Conservation (phyloP, 768 basidiomycete genomes). For the Termitomyces sp. region DNA sequence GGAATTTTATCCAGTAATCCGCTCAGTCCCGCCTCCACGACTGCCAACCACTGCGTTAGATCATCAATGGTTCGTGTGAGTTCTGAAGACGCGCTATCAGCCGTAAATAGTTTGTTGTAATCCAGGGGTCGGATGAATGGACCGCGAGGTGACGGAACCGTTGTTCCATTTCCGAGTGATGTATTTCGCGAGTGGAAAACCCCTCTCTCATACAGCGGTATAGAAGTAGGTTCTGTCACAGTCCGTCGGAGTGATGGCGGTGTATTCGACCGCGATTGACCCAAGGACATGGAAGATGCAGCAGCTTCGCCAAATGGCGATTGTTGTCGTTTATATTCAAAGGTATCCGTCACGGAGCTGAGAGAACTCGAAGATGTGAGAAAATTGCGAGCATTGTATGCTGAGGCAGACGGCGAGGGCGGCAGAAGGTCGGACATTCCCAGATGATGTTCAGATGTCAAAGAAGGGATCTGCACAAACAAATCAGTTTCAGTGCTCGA, state of each 20-base stretch:
- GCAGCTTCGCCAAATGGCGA: constrained; percentile 16
- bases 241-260: constrained; percentile 21
- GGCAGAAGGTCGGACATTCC: constrained; percentile 67
- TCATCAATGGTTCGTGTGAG: constrained; percentile 71
- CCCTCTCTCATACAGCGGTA: constrained; percentile 11
- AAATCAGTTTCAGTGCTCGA: neutral
- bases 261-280: constrained; percentile 24
- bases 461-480: constrained; percentile 47
- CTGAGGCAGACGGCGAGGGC: constrained; percentile 57
- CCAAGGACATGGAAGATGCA: constrained; percentile 29
- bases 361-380: constrained; percentile 32
- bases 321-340: constrained; percentile 15
- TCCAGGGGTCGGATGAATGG: constrained; percentile 64
- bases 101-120: constrained; percentile 48
- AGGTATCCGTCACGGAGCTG: constrained; percentile 16
- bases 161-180: constrained; percentile 23
- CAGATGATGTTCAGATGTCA: constrained; percentile 65
- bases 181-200: constrained; percentile 8
- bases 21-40: constrained; percentile 67
- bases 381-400: constrained; percentile 30
- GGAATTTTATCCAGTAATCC: constrained; percentile 52
- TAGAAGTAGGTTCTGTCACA: constrained; percentile 14
- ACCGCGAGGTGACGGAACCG: constrained; percentile 22
- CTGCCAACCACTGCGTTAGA: constrained; percentile 68
- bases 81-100: constrained; percentile 59